These are phyloP conservation scores for Schwanniomyces vanrijiae DNA, from an alignment of 805 yeast genomes.

Conservation along the genomic window DNA sequence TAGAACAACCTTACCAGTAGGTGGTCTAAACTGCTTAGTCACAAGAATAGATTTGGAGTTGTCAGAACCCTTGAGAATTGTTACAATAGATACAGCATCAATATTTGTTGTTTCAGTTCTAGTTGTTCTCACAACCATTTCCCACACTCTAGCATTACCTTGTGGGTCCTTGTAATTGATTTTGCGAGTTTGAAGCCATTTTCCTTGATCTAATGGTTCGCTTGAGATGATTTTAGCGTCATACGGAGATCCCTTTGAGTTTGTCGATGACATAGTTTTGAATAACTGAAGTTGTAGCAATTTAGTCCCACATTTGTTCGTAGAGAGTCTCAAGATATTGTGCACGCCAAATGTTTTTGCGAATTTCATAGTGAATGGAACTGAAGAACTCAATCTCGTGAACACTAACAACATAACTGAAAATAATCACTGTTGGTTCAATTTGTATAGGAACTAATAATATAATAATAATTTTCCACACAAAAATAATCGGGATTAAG, in stretches of 20 bases:
- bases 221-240: constrained; percentile 30
- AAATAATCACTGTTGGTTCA: too few species aligned
- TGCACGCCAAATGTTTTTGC: constrained; percentile 2
- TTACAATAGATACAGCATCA: constrained; percentile 92
- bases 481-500: background rate
- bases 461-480: too few species aligned
- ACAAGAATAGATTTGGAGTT: constrained; percentile 45
- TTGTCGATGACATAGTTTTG: constrained; percentile 7
- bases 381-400: background rate
- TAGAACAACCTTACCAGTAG: constrained; percentile 81
- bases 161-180: constrained; percentile 71
- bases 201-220: constrained; percentile 36
- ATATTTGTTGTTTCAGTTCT: constrained; percentile 56
- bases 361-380: background rate
- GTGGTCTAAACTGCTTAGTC: constrained; percentile 92
- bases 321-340: background rate
- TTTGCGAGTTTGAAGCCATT: constrained; percentile 56
- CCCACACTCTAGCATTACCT: constrained; percentile 79
- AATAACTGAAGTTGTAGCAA: background rate
- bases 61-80: constrained; percentile 57
- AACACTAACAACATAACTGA: too few species aligned
- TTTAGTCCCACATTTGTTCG: background rate
- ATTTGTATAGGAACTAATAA: too few species aligned
- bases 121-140: constrained; percentile 81
- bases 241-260: constrained; percentile 32